Percentiles rank a stretch among this genome's conserved stretches.
Evolutionary conservation across 2,329 filamentous ascomycete species (phyloP).

Genomic region (Paraphoma sp.): DNA sequence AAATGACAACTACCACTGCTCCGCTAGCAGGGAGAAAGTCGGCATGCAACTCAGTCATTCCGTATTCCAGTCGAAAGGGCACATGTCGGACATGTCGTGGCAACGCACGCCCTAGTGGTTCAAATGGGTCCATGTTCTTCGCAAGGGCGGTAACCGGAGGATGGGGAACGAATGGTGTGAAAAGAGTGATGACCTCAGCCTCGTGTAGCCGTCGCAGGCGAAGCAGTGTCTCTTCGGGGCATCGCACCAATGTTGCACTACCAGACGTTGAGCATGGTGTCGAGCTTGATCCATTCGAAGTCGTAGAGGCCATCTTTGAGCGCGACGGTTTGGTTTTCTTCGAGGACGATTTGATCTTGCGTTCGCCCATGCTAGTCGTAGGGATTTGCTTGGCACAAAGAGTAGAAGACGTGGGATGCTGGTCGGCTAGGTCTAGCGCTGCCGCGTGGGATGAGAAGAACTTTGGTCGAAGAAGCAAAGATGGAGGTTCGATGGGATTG

Average conservation of each 20-base stretch:
- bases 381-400: background rate
- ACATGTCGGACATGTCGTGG: constrained; percentile 71
- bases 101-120: constrained; percentile 70
- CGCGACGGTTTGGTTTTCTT: constrained; percentile 14
- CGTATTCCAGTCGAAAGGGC: constrained; percentile 69
- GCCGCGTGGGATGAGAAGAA: background rate
- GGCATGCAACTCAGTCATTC: constrained; percentile 69
- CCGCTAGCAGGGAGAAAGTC: constrained; percentile 68
- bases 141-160: constrained; percentile 39
- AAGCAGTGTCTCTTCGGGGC: constrained; percentile 27
- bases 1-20: constrained; percentile 65
- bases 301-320: constrained; percentile 24
- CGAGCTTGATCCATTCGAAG: constrained; percentile 4
- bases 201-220: constrained; percentile 45
- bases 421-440: background rate
- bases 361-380: constrained; percentile 30
- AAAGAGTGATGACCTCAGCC: constrained; percentile 52
- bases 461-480: background rate
- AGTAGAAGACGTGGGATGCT: constrained; percentile 2
- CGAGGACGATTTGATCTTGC: constrained; percentile 22
- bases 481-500: background rate
- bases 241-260: constrained; percentile 32
- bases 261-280: constrained; percentile 20
- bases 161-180: constrained; percentile 63
- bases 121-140: constrained; percentile 70